Evolutionary conservation across 1,139 yeast genomes (phyloP), one percentile per base, ranked within the genome.

Genomic region (Yamadazyma sp.): DNA sequence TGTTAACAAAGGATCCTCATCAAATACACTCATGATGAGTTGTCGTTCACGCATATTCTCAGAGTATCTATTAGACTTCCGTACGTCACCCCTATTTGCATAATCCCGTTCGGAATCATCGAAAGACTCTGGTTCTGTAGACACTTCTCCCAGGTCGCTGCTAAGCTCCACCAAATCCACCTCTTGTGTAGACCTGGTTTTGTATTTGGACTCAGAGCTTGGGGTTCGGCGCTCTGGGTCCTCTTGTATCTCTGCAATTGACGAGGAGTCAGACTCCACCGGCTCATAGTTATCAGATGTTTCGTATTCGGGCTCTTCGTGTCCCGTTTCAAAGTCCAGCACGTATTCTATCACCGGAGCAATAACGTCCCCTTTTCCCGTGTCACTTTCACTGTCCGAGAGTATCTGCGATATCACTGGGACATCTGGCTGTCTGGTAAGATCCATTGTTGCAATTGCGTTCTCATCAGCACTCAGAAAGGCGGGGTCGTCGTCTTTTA

Each of bases 391-490:
- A 11, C 22, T 18, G 8, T 18, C 26, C 21, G 20, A 13, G 13
- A 16, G 29, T 6, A 24, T 8, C 23, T 25, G 28, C 15, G 28
- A 25, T 25, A 25, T 14, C 28, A 25, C n/a, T 25, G 28, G 28
- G 13, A 20, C 21, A 6, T 11, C 26, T 5, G 27, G 28, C 15
- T 25, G 15, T 25, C 15, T 25, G 9, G 33, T 20, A 5, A 7
- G 17, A 12, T 18, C 16, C 12, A 11, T 20, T 21, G 27, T 12
- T 27, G 20, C 20, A 7, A 31, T 22, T 9, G 35, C 39, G 29
- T 38, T 41, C 20, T 41, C 42, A 5, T 34, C 42, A 13, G 20
- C 42, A 28, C 45, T 41, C 45, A 41, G 45, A 27, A 41, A 41
- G 7, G 22, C 38, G 8, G 13, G 33, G 10, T 32, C 34, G 6